Base-by-base conservation (phyloP, 441 rosid genomes). In the Erodium texanum region DNA sequence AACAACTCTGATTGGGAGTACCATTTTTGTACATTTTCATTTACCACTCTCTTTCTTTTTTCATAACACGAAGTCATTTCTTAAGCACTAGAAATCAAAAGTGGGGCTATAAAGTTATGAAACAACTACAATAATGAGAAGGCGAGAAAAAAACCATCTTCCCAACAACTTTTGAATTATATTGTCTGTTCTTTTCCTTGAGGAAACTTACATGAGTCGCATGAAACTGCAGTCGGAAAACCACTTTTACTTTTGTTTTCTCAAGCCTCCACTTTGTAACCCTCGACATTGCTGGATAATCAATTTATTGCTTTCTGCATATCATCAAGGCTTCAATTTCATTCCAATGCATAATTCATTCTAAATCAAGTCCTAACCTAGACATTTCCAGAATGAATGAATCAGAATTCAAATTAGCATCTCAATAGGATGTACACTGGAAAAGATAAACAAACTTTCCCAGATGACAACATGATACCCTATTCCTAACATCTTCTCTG, bases 171-270 rank as follows among this genome's bases (percentile, higher is more conserved):
- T 24, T 3, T 24, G 19, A 24, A 15, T 23, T 24, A 14, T 24
- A 24, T 62, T 15, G 14, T 24, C 38, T 24, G 36, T 27, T 62
- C 65, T 62, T 23, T 23, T 59, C 64, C 16, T 22, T 68, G 58
- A 63, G 63, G 23, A 62, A 74, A 82, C 97, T 82, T 85, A 95
- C 99, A 83, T 95, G 96, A 11, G 98, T 95, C 70, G 98, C 98
- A 75, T 95, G 96, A 79, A 95, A 95, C 71, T 92, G 99, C 62
- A 95, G 84, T 62, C 99, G 86, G 80, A 95, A 95, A 64, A 92
- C 99, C 61, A 95, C 97, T 85, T 95, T 95, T 27, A 86, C 89
- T 89, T 95, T 95, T 27, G 95, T 88, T 85, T 92, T 95, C 89
- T 95, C 99, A 58, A 85, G 75, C 85, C 86, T 92, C 99, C 98